These are phyloP conservation scores for Syzygium malaccense DNA, from an alignment of 441 rosid species.

Conservation along the genomic window DNA sequence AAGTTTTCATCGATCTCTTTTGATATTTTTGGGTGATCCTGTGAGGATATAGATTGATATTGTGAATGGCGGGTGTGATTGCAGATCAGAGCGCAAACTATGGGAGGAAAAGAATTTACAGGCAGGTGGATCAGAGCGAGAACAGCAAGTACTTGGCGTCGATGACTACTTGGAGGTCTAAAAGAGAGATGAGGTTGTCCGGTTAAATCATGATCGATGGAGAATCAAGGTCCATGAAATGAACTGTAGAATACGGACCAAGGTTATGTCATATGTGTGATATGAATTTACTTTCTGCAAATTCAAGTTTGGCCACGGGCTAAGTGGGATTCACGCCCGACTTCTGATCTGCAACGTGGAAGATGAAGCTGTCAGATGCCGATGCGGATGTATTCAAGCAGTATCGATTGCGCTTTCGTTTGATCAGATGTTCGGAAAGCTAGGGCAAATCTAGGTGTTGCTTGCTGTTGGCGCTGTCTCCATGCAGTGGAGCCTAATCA, in stretches of 20 bases:
- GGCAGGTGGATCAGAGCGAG: neutral
- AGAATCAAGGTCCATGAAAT: neutral
- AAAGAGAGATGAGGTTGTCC: neutral
- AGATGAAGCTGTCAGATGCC: neutral
- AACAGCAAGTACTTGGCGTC: neutral
- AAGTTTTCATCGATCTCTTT: neutral
- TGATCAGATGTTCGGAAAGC: neutral
- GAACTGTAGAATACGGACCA: neutral
- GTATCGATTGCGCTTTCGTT: neutral
- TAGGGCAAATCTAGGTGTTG: neutral
- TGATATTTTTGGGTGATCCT: neutral
- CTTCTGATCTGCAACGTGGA: neutral
- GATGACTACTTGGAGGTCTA: neutral
- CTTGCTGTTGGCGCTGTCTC: neutral
- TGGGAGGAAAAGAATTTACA: constrained; percentile 10
- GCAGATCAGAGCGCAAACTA: neutral
- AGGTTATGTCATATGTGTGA: neutral
- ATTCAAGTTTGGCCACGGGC: neutral
- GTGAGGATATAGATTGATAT: neutral
- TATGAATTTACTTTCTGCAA: neutral
- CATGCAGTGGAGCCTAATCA: neutral
- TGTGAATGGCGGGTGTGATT: constrained; percentile 12
- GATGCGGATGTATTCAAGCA: neutral
- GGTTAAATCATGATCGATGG: neutral
- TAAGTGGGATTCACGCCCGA: neutral